Evolutionary conservation across 257 asterid genomes (phyloP).

Genomic region (Anisodus acutangulus): DNA sequence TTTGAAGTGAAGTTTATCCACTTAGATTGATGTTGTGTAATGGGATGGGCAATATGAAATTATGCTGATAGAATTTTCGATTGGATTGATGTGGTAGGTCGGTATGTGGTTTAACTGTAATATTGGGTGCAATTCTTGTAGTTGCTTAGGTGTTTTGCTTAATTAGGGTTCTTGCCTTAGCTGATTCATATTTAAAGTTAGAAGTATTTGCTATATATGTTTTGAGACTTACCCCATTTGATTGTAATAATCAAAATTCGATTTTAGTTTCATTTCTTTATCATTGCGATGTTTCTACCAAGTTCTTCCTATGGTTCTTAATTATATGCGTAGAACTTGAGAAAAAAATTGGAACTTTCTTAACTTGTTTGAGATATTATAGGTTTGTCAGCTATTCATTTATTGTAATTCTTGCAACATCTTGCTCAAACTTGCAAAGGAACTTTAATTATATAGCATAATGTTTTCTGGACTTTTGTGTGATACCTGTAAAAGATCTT

Average conservation of each 20-base stretch:
- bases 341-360: not conserved
- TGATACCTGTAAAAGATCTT: not conserved
- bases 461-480: not conserved
- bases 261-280: too few relatives aligned
- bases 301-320: not conserved
- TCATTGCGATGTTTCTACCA: not conserved
- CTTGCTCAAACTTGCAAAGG: conserved; percentile 6
- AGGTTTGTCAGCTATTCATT: not conserved
- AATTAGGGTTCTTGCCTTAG: not conserved
- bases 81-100: not conserved
- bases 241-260: not conserved
- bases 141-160: not conserved
- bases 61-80: not conserved
- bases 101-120: not conserved
- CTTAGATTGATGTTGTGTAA: not conserved
- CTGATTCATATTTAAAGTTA: conserved; percentile 11
- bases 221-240: not conserved
- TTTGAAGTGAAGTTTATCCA: not conserved
- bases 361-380: not conserved
- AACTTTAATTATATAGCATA: not conserved
- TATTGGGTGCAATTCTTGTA: not conserved
- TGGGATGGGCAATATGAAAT: not conserved
- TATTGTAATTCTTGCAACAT: not conserved
- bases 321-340: not conserved
- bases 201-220: not conserved